Evolutionary conservation across 805 yeast species (phyloP), one percentile per base, ranked within the genome.

Genomic region (Yarrowia hollandica): DNA sequence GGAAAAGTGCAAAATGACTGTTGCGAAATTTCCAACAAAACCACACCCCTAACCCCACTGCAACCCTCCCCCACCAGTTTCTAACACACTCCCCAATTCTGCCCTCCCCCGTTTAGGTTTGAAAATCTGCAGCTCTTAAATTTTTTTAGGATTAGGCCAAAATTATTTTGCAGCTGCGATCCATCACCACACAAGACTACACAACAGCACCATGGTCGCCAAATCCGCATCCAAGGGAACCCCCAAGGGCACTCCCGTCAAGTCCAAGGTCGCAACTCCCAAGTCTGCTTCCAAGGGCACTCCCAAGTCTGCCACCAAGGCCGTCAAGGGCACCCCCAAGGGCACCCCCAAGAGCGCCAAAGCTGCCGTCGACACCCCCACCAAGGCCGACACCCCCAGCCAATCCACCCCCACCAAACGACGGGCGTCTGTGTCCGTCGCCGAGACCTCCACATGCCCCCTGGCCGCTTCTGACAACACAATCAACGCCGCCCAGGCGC

Each of bases 401-500:
- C 31, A 48, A 11, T 5, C 28, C 12, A 48, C 55, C 15, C 55
- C 55, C 19, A 48, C 55, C 22, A 48, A 48, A 15, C 55, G 55
- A 48, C 38, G 39, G 7, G 39, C 55, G 2, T 46, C 55, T 16
- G 30, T 22, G 15, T 15, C 55, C 15, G 6, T 30, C 14, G 21
- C 55, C 21, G 55, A 55, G 23, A 11, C 59, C n/a, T 28, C 48
- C 28, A 10, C 52, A 11, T 55, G 33, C 5, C 50, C 50, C 14
- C 50, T 55, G 2, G 50, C 37, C 6, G 15, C 37, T 11, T 39
- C 48, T 10, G 70, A 68, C 30, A 72, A 69, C 61, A 66, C 71
- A 9, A 64, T 64, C 23, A 65, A 69, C 44, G 78, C 78, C n/a
- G 64, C 67, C 25, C 62, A 73, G 15, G 95, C 90, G 64, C 79